phyloP scores from a whole-genome alignment of 306 rosid species.

The Leucaena leucocephala region DNA sequence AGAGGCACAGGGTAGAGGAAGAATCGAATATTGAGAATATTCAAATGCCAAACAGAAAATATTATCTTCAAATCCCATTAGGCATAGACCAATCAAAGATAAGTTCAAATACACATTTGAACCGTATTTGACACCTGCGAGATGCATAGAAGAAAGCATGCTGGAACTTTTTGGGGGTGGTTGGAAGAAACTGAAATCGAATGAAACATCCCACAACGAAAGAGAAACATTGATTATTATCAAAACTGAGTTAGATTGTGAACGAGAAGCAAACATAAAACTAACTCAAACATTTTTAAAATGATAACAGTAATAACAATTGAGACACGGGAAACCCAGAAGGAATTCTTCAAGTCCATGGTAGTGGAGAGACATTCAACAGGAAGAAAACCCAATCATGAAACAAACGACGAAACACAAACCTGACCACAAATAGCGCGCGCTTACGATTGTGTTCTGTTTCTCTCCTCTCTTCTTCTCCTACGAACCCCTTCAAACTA shows the following conservation, averaged over 20 bases:
- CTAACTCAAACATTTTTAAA: background rate
- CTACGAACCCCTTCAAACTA: slow-evolving; percentile 1
- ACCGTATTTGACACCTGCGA: background rate
- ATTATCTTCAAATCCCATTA: background rate
- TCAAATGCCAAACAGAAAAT: background rate
- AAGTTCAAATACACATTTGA: background rate
- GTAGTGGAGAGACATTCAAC: background rate
- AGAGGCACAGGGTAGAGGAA: background rate
- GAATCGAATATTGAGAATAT: background rate
- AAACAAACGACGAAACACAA: background rate
- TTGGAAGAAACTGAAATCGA: background rate
- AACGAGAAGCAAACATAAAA: background rate
- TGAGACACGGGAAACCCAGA: background rate
- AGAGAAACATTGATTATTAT: background rate
- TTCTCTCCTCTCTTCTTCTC: slow-evolving; percentile 1
- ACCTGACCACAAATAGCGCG: slow-evolving; percentile 76
- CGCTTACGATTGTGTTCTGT: slow-evolving; percentile 23
- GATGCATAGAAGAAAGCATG: background rate
- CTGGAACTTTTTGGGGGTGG: background rate
- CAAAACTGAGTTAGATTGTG: background rate
- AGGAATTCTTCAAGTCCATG: background rate
- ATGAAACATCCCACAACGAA: background rate
- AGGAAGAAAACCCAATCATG: background rate
- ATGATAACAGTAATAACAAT: background rate
- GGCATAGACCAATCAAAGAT: background rate